Percentiles rank a stretch among this genome's conserved stretches.
Conservation (phyloP, 2,329 filamentous ascomycete species). For the Dactylella cylindrospora region DNA sequence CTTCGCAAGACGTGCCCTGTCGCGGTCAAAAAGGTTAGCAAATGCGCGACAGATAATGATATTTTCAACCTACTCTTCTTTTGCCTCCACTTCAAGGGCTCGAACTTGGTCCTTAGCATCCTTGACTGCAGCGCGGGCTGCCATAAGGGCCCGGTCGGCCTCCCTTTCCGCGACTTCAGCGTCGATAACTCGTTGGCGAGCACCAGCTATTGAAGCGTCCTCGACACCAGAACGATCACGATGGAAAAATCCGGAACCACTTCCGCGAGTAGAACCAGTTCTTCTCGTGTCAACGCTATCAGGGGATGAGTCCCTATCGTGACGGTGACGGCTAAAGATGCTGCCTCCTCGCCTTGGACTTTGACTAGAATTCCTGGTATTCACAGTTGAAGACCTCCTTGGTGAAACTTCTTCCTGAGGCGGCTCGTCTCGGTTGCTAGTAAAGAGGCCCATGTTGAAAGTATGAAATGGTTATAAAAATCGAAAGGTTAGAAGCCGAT, state of each 20-base stretch:
- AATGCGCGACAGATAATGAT: background rate
- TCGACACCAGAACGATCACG: slow-evolving; percentile 12
- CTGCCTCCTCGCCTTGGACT: slow-evolving; percentile 28
- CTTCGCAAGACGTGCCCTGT: slow-evolving; percentile 32
- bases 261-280: slow-evolving; percentile 14
- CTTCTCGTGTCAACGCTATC: slow-evolving; percentile 27
- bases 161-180: slow-evolving; percentile 38
- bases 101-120: slow-evolving; percentile 35
- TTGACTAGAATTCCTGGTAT: slow-evolving; percentile 16
- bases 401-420: slow-evolving; percentile 17
- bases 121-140: slow-evolving; percentile 24
- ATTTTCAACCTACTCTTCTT: slow-evolving; percentile 25
- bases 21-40: background rate
- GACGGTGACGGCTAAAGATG: slow-evolving; percentile 30
- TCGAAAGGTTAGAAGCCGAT: too few relatives aligned
- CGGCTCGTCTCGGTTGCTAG: slow-evolving; percentile 20
- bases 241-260: slow-evolving; percentile 13
- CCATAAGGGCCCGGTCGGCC: slow-evolving; percentile 39
- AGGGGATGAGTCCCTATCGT: slow-evolving; percentile 21
- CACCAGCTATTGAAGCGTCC: slow-evolving; percentile 30
- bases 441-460: slow-evolving; percentile 28
- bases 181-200: slow-evolving; percentile 34
- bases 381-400: slow-evolving; percentile 14
- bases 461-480: too few relatives aligned
- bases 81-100: slow-evolving; percentile 29